Base-by-base conservation (phyloP, 202 grass and related monocot species). In the Cymbopogon flexuosus region DNA sequence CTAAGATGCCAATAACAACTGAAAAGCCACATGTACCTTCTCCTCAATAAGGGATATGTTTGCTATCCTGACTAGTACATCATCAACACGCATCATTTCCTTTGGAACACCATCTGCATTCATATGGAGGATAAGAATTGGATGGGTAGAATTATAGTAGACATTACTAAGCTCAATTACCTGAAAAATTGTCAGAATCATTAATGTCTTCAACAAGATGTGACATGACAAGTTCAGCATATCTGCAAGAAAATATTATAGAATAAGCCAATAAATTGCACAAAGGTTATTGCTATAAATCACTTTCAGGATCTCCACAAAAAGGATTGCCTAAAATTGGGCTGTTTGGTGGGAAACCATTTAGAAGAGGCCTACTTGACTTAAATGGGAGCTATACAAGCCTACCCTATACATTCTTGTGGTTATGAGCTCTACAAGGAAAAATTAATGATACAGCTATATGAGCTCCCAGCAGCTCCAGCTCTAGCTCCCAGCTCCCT, bases 81-180 rank as follows among this genome's bases (percentile, higher is more conserved):
- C 92, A 87, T 99, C 96, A 16, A 82, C 81, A 47, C 90, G 92
- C 46, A 90, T 76, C 71, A 77, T 70, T 91, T 99, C 96, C 85
- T 90, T 99, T 41, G 96, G 96, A 46, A 99, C 92, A 2, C 96
- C 96, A 96, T 99, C 96, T 99, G 83, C 56, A 76, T 84, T 78
- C 67, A 78, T 49, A 72, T 16, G 16, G 24, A 78, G 1, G 69
- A 65, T 83, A 79, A 87, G 64, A 81, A 12, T 87, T 47, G 40
- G 74, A 73, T 65, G 22, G 45, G 31, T 39, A 68, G 24, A 87
- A 88, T 56, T 36, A 59, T 66, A 64, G 73, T 59, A 70, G 60
- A 5, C 49, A 66, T 35, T 15, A 81, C 39, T 81, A 81, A 81
- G 62, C 52, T 68, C 21, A 51, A 83, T 52, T 91, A 99, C 96